These are phyloP conservation scores for Ophioceras dolichostomum DNA, from an alignment of 2,329 filamentous ascomycete genomes.

Conservation along the genomic window DNA sequence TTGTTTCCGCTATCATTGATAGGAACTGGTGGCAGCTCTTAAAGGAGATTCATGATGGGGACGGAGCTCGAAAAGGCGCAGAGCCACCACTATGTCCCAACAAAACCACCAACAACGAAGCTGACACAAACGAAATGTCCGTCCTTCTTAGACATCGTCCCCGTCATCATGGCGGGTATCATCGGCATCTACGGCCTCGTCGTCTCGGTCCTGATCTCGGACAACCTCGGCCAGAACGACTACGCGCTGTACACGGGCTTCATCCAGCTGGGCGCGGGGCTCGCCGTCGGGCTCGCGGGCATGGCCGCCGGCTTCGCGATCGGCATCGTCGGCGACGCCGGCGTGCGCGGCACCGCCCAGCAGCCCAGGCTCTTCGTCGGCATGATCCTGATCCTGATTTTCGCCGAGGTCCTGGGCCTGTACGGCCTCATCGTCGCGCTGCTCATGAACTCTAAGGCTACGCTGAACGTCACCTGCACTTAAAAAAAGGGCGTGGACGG, in stretches of 20 bases:
- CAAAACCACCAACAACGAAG: too few relatives aligned
- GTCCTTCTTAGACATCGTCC: conserved; percentile 95
- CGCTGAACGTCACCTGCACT: conserved; percentile 51
- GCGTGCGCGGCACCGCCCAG: conserved; percentile 77
- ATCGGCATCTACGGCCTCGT: conserved; percentile 97
- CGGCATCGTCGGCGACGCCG: conserved; percentile 78
- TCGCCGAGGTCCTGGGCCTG: conserved; percentile 97
- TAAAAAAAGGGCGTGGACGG: conserved; percentile 15
- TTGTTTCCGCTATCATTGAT: too few relatives aligned
- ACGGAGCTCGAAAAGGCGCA: too few relatives aligned
- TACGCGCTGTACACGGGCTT: conserved; percentile 66
- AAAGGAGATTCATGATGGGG: too few relatives aligned
- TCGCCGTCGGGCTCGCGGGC: conserved; percentile 71
- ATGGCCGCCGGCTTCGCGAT: conserved; percentile 78
- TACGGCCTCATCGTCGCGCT: conserved; percentile 98
- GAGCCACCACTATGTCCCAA: too few relatives aligned
- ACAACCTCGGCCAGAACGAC: conserved; percentile 59
- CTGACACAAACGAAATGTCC: too few relatives aligned
- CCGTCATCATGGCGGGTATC: conserved; percentile 99
- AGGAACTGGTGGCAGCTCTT: too few relatives aligned
- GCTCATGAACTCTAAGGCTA: conserved; percentile 96
- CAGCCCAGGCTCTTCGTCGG: conserved; percentile 84
- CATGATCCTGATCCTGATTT: conserved; percentile 99
- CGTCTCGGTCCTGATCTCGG: conserved; percentile 77
- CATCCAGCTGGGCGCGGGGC: conserved; percentile 75